Evolutionary conservation across 352 stramenopile species (phyloP).

Genomic region (Saprolegnia parasitica): DNA sequence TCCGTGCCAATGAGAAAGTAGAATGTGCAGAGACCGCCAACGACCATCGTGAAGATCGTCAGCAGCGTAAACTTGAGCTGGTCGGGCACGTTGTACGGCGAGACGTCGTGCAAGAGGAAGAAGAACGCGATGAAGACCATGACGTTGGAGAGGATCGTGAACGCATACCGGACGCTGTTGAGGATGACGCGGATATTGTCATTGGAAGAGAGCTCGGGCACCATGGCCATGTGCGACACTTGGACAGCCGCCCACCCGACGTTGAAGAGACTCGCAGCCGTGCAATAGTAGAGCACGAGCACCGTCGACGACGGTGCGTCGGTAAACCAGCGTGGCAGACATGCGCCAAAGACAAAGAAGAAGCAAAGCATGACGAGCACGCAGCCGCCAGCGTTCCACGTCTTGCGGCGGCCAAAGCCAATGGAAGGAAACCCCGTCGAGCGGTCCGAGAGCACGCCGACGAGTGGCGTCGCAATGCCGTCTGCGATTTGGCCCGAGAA

Average conservation of each 20-base stretch:
- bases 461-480: conserved; percentile 68
- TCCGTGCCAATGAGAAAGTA: conserved; percentile 65
- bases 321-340: conserved; percentile 54
- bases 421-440: conserved; percentile 58
- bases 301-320: conserved; percentile 47
- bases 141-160: conserved; percentile 86
- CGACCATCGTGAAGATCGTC: conserved; percentile 61
- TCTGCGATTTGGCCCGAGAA: conserved; percentile 82
- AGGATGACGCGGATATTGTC: conserved; percentile 76
- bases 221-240: conserved; percentile 84
- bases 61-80: conserved; percentile 70
- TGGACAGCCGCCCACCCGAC: conserved; percentile 78
- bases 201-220: conserved; percentile 67
- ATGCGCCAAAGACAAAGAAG: conserved; percentile 76
- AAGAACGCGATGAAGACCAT: conserved; percentile 79
- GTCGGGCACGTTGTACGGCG: conserved; percentile 60
- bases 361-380: conserved; percentile 78
- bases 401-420: conserved; percentile 67
- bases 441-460: conserved; percentile 69
- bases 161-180: conserved; percentile 78
- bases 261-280: conserved; percentile 77
- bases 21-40: conserved; percentile 56
- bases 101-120: conserved; percentile 50
- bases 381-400: conserved; percentile 62
- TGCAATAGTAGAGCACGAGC: conserved; percentile 71